Evolutionary conservation across 2,329 filamentous ascomycete species (phyloP), one percentile per base, ranked within the genome.

Genomic region (Nigrospora sphaerica): DNA sequence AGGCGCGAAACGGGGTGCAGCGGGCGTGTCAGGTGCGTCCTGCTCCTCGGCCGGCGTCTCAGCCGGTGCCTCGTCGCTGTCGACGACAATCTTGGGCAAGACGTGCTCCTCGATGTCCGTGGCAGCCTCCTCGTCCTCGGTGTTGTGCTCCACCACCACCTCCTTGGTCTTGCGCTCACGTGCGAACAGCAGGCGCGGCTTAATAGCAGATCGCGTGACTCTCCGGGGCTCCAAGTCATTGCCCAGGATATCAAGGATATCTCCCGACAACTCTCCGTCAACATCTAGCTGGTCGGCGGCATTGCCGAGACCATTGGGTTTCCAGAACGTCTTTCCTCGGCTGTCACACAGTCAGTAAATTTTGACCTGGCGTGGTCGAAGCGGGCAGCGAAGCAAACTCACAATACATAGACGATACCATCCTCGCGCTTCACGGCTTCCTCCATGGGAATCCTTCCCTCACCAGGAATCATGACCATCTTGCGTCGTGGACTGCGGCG

Each of bases 321-420:
- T 85, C 63, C 83, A 81, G 69, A 88, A 89, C 47, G 88, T 88
- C 72, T 86, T 88, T 62, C 88, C 88, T 57, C 88, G 88, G 72
- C 86, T 90, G 41, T 42, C 42, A 46, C 43, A 48, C 49, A 44
- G 14, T 40, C 7, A 23, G 46, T 38, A 19, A 42, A n/a, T 49
- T 37, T 37, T 45, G 45, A 46, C 37, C 36, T 38, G 23, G 41
- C 34, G 18, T 35, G 43, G 32, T 14, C 28, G 7, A 36, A 34
- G n/a, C 16, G 37, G 32, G 32, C 16, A 46, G 31, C 45, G 9
- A 6, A 17, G 17, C 23, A 39, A 54, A 83, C 86, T 77, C 75
- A 90, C 86, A 92, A 92, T 12, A 83, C 77, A 57, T 83, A 88
- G 50, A 90, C 71, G 59, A 89, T 75, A 49, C 88, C 88, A 62